These are phyloP conservation scores for Dioscorea dumetorum DNA, from an alignment of 106 monocot genomes.

Conservation along the genomic window DNA sequence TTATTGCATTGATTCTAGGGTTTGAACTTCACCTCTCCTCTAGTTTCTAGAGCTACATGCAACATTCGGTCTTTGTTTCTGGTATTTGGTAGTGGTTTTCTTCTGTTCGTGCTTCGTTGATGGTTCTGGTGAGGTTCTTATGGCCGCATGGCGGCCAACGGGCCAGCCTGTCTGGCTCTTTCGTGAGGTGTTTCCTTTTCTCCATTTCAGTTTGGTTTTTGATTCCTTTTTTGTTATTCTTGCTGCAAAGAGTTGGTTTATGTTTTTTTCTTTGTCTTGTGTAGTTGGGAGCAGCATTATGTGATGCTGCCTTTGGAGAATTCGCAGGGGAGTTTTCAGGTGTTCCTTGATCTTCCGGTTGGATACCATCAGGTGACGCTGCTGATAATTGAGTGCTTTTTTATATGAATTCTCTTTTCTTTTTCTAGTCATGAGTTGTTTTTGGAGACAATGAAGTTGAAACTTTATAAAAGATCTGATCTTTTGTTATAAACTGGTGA, in stretches of 20 bases:
- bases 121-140: slow-evolving; percentile 9
- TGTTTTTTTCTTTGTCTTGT: not conserved
- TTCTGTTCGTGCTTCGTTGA: not conserved
- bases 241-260: not conserved
- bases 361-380: no score
- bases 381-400: no score
- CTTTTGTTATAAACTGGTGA: no score
- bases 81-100: not conserved
- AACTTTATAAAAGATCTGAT: no score
- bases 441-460: no score
- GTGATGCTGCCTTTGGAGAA: not conserved
- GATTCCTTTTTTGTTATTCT: not conserved
- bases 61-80: not conserved
- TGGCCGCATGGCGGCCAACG: slow-evolving; percentile 14
- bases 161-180: slow-evolving; percentile 8
- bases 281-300: not conserved
- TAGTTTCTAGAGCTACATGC: not conserved
- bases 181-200: slow-evolving; percentile 1
- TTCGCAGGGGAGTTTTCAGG: no score
- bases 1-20: not conserved
- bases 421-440: no score
- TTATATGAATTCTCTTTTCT: no score
- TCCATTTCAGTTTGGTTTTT: not conserved
- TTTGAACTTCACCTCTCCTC: not conserved
- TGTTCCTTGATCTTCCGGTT: no score